A percentile compares a stretch with the other conserved stretches of the same genome.
These are phyloP conservation scores for Russula ochroleuca DNA, from an alignment of 768 basidiomycete genomes.

Conservation along the genomic window DNA sequence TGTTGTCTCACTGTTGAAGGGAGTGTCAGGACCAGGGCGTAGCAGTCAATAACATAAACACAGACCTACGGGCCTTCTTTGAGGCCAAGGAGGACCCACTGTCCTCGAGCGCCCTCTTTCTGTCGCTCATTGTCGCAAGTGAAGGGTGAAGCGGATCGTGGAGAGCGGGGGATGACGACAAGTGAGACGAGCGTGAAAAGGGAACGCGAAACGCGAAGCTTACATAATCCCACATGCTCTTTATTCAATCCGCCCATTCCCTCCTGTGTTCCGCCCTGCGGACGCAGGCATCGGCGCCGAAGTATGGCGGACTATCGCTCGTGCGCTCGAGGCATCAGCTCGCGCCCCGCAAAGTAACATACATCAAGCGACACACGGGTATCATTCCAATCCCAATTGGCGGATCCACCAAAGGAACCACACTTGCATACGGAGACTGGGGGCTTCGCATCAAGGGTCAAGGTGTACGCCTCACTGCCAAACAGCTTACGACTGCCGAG, in stretches of 20 bases:
- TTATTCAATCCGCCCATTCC: slow-evolving; percentile 32
- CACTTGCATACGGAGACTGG: slow-evolving; percentile 87
- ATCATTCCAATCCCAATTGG: slow-evolving; percentile 80
- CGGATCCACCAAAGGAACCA: slow-evolving; percentile 90
- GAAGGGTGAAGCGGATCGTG: too few relatives aligned
- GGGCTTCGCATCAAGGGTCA: slow-evolving; percentile 85
- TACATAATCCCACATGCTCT: slow-evolving; percentile 34
- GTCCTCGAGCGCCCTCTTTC: slow-evolving; percentile 24
- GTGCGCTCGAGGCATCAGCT: slow-evolving; percentile 47
- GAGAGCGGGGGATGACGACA: slow-evolving; percentile 1
- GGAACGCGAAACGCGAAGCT: not conserved
- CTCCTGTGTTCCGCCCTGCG: slow-evolving; percentile 23
- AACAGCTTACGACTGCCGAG: slow-evolving; percentile 83
- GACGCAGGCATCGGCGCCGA: not conserved
- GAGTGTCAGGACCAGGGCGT: slow-evolving; percentile 24
- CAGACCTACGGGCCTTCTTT: slow-evolving; percentile 53
- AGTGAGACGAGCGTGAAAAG: not conserved
- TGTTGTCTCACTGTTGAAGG: slow-evolving; percentile 49
- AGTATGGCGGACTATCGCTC: slow-evolving; percentile 15
- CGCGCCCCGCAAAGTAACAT: slow-evolving; percentile 79
- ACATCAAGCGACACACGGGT: slow-evolving; percentile 88
- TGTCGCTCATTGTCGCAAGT: slow-evolving; percentile 21
- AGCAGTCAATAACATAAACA: slow-evolving; percentile 6
- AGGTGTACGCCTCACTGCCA: slow-evolving; percentile 77
- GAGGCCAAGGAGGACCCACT: slow-evolving; percentile 14